phyloP scores from a whole-genome alignment of 768 basidiomycete genomes.

The Mycena pura region DNA sequence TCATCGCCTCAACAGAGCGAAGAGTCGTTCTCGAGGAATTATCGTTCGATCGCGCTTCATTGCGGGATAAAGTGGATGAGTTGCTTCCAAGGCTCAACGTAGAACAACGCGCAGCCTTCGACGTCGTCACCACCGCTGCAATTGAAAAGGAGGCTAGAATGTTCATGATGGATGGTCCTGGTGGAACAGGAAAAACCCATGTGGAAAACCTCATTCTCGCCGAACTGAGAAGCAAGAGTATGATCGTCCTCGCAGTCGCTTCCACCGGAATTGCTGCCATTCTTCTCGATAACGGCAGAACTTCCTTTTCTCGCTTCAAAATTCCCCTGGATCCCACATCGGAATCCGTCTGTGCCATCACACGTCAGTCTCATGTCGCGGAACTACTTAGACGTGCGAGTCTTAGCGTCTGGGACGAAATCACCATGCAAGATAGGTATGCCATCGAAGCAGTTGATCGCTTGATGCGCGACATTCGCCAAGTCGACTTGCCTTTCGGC shows the following conservation, averaged over 20 bases:
- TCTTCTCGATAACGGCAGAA: constrained; percentile 29
- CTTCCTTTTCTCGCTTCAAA: background rate
- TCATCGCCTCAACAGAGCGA: background rate
- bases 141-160: background rate
- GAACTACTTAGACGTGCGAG: constrained; percentile 10
- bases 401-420: constrained; percentile 13
- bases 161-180: background rate
- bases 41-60: background rate
- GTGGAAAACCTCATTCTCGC: too few species aligned
- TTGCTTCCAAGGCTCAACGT: background rate
- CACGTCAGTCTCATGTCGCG: constrained; percentile 42
- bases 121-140: background rate
- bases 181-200: background rate
- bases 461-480: constrained; percentile 40
- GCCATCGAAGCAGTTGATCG: constrained; percentile 1
- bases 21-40: constrained; percentile 10
- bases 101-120: background rate
- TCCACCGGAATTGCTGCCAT: too few species aligned
- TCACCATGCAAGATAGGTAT: background rate
- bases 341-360: constrained; percentile 47
- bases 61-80: background rate
- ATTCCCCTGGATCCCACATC: background rate
- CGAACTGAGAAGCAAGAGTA: too few species aligned
- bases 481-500: constrained; percentile 24
- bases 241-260: too few species aligned